These are phyloP conservation scores for Debaryomyces sp. DNA, from an alignment of 1,139 yeast genomes.

Conservation along the genomic window DNA sequence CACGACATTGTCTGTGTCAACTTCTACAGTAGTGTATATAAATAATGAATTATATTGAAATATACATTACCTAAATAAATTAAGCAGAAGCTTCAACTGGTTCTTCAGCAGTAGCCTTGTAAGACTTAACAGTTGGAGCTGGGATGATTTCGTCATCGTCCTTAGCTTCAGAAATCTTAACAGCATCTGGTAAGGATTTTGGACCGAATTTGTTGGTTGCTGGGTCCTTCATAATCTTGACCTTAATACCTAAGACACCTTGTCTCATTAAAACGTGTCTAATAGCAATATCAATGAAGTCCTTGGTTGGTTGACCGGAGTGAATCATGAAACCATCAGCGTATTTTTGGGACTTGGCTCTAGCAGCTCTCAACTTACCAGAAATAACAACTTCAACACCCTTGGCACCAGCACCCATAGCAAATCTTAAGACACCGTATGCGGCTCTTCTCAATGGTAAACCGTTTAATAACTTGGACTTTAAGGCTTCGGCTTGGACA, in stretches of 20 bases:
- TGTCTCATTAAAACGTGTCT: slow-evolving; percentile 99
- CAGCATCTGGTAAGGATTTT: slow-evolving; percentile 94
- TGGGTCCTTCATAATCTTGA: slow-evolving; percentile 99
- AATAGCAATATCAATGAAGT: slow-evolving; percentile 97
- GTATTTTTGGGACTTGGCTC: slow-evolving; percentile 99
- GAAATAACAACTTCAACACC: slow-evolving; percentile 99
- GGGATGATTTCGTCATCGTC: slow-evolving; percentile 82
- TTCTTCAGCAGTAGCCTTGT: slow-evolving; percentile 45
- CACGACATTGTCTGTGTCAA: not conserved
- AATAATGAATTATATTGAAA: slow-evolving; percentile 1
- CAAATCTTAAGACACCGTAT: slow-evolving; percentile 99
- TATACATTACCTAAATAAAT: slow-evolving; percentile 10
- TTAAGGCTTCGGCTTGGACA: slow-evolving; percentile 99
- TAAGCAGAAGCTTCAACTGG: slow-evolving; percentile 44
- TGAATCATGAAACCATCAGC: slow-evolving; percentile 99
- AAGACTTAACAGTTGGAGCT: slow-evolving; percentile 83
- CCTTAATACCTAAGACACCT: slow-evolving; percentile 99
- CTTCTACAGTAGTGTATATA: not conserved
- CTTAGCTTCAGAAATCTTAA: slow-evolving; percentile 92
- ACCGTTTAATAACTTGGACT: slow-evolving; percentile 97
- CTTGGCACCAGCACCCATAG: slow-evolving; percentile 99
- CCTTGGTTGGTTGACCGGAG: slow-evolving; percentile 99
- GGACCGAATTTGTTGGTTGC: slow-evolving; percentile 90
- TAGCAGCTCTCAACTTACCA: slow-evolving; percentile 99
- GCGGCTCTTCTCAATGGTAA: slow-evolving; percentile 99